Conservation (phyloP, 768 basidiomycete genomes). For the Xanthoconium stramineum region DNA sequence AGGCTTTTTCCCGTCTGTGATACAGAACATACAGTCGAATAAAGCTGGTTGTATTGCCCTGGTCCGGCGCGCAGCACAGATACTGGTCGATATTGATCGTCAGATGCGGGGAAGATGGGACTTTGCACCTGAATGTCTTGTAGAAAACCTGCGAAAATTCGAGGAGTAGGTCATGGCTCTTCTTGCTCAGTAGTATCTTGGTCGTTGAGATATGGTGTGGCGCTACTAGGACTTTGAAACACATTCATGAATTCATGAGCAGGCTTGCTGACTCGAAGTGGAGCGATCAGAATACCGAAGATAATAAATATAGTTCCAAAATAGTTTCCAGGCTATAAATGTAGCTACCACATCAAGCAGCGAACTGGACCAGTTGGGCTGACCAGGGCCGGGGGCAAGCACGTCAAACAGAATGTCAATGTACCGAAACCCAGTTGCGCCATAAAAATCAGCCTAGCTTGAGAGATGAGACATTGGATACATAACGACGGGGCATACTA, state of each 20-base stretch:
- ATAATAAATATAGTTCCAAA: too few relatives aligned
- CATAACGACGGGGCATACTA: too few relatives aligned
- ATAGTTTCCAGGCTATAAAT: background rate
- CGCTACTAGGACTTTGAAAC: conserved; percentile 34
- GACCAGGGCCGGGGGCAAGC: too few relatives aligned
- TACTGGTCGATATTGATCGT: conserved; percentile 41
- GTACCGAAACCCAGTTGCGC: too few relatives aligned
- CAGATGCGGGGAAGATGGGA: conserved; percentile 46
- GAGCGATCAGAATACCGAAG: conserved; percentile 20
- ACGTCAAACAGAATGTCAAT: too few relatives aligned
- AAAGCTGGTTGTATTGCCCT: conserved; percentile 38
- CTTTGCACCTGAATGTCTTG: conserved; percentile 37
- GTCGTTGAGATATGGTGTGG: background rate
- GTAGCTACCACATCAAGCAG: too few relatives aligned
- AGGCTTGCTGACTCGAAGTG: conserved; percentile 39
- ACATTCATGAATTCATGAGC: conserved; percentile 40
- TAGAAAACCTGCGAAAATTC: conserved; percentile 40
- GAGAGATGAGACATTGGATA: too few relatives aligned
- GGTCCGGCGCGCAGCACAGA: conserved; percentile 39
- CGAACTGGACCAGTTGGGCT: too few relatives aligned
- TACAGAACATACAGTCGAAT: conserved; percentile 34
- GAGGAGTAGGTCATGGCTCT: conserved; percentile 33
- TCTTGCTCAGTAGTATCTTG: background rate
- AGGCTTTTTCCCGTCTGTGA: background rate
- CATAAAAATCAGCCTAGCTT: too few relatives aligned